Conservation (phyloP, 2,329 filamentous ascomycete genomes). For the Xylariaceae sp. region DNA sequence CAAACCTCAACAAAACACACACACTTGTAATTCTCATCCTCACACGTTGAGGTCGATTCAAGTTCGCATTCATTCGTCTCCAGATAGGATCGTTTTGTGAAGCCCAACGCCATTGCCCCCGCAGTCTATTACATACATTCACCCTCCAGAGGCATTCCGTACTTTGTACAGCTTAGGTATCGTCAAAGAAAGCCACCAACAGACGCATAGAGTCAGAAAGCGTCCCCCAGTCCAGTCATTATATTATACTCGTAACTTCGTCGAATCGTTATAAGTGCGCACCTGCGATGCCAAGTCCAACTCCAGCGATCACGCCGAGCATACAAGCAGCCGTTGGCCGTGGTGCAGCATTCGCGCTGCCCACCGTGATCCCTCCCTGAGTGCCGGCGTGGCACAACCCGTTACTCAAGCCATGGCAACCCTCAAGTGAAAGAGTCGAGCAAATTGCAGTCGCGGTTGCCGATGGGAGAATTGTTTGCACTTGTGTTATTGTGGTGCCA, state of each 20-base stretch:
- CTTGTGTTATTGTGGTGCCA: conserved; percentile 47
- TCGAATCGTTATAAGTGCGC: conserved; percentile 22
- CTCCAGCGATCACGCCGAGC: conserved; percentile 29
- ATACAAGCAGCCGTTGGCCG: conserved; percentile 29
- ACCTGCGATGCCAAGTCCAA: conserved; percentile 31
- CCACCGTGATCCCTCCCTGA: conserved; percentile 27
- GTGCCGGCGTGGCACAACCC: conserved; percentile 36
- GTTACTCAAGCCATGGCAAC: conserved; percentile 43
- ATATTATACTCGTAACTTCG: conserved; percentile 16
- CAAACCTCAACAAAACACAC: too few species aligned
- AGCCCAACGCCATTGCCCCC: conserved; percentile 4
- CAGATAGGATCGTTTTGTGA: not conserved
- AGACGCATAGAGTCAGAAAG: conserved; percentile 5
- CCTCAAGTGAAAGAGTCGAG: conserved; percentile 48
- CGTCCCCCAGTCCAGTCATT: conserved; percentile 6
- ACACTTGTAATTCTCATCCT: too few species aligned
- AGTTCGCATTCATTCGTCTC: too few species aligned
- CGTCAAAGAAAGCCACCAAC: not conserved
- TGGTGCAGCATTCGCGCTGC: conserved; percentile 26
- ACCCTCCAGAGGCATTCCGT: not conserved
- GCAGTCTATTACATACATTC: not conserved
- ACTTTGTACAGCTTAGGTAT: not conserved
- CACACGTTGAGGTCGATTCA: too few species aligned
- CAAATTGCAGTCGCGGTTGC: conserved; percentile 50
- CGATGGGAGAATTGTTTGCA: conserved; percentile 35